phyloP scores from a whole-genome alignment of 1,284 basidiomycete species.

The Inonotus obliquus region DNA sequence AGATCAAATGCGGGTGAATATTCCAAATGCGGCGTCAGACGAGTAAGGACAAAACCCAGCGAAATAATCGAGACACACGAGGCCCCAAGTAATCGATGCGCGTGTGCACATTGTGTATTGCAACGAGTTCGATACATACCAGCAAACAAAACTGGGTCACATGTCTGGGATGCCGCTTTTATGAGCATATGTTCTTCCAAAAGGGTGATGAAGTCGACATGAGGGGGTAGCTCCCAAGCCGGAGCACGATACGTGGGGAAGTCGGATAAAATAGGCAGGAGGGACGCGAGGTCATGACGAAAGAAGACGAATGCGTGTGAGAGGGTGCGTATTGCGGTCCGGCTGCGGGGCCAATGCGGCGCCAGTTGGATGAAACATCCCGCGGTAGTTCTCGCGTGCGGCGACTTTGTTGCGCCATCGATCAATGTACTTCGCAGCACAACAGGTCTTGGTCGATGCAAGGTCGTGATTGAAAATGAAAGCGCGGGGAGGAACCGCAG shows the following conservation, averaged over 20 bases:
- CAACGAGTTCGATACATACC: not conserved
- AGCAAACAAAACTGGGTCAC: not conserved
- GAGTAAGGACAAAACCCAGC: conserved; percentile 2
- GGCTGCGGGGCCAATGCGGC: conserved; percentile 6
- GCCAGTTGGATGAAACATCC: not conserved
- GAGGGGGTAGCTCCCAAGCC: not conserved
- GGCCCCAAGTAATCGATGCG: not conserved
- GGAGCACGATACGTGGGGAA: not conserved
- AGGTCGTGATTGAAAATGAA: not conserved
- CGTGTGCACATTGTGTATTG: conserved; percentile 1
- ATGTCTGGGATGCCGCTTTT: not conserved
- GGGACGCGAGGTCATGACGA: not conserved
- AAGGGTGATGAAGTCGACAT: not conserved
- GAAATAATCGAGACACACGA: not conserved
- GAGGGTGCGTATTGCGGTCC: conserved; percentile 2
- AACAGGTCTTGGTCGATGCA: not conserved
- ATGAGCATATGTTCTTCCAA: not conserved
- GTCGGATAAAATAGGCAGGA: conserved; percentile 1
- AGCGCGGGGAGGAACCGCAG: not conserved
- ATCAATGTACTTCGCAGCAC: not conserved
- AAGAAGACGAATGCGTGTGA: not conserved
- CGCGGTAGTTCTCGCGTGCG: not conserved
- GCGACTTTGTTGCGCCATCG: not conserved
- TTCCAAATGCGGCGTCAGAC: conserved; percentile 4
- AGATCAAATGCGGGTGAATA: conserved; percentile 3